A percentile compares a stretch with the other conserved stretches of the same genome.
Evolutionary conservation across 2,329 filamentous ascomycete species (phyloP).

Genomic region (Sporothrix brasiliensis): DNA sequence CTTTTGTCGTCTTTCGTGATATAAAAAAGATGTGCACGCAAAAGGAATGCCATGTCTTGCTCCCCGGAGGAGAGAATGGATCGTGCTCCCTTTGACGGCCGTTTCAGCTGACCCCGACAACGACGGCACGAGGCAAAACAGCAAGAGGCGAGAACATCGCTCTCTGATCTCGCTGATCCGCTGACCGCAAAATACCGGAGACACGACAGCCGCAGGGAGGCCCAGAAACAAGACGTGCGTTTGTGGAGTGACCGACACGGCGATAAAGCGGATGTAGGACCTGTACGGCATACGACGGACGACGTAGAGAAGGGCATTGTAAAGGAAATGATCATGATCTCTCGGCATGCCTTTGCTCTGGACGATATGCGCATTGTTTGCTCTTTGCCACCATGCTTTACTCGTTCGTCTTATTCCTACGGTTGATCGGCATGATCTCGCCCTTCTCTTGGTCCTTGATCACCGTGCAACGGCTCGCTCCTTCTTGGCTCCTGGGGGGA

Average conservation of each 20-base stretch:
- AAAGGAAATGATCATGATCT: background rate
- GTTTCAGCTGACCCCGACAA: constrained; percentile 10
- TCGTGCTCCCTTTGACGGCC: background rate
- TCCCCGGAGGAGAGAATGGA: background rate
- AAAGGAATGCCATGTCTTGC: too few relatives aligned
- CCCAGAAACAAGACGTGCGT: too few relatives aligned
- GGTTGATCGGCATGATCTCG: background rate
- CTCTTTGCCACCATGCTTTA: background rate
- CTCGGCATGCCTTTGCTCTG: background rate
- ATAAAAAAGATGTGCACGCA: background rate
- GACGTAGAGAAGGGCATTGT: background rate
- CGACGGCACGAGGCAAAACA: constrained; percentile 2
- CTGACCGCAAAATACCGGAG: too few relatives aligned
- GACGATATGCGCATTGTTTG: background rate
- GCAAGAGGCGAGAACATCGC: background rate
- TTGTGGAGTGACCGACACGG: too few relatives aligned
- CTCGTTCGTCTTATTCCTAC: background rate
- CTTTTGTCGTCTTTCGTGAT: background rate
- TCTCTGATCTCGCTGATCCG: too few relatives aligned
- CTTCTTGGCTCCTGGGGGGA: background rate
- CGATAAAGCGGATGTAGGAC: too few relatives aligned
- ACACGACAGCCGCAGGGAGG: background rate
- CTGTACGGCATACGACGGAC: too few relatives aligned
- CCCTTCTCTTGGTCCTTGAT: too few relatives aligned
- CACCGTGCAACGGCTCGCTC: background rate